Conservation (phyloP, 2,329 filamentous ascomycete genomes). For the Aureobasidium sp. region DNA sequence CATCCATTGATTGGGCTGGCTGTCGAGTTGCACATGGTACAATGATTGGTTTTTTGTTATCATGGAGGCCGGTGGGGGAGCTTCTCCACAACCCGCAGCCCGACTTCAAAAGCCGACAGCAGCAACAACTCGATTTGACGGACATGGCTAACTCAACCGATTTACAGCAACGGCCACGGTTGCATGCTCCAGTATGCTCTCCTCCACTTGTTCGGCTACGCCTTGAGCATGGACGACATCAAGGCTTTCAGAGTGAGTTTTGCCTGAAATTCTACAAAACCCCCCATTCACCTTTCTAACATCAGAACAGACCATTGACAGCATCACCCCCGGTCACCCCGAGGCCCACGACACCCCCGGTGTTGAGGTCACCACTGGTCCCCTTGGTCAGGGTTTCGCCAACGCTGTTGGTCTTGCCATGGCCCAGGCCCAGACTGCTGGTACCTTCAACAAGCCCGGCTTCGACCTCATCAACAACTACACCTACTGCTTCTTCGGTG, state of each 20-base stretch:
- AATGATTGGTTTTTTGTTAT: background rate
- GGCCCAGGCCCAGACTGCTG: slow-evolving; percentile 84
- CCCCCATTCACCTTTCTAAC: slow-evolving; percentile 1
- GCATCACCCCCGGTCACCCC: slow-evolving; percentile 90
- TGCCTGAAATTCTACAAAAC: slow-evolving; percentile 15
- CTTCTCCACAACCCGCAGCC: background rate
- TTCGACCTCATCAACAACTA: slow-evolving; percentile 91
- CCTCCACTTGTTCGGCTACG: slow-evolving; percentile 93
- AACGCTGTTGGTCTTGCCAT: slow-evolving; percentile 98
- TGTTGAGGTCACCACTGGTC: slow-evolving; percentile 95
- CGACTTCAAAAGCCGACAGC: background rate
- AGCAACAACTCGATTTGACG: background rate
- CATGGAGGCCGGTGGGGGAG: background rate
- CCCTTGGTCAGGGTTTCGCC: slow-evolving; percentile 92
- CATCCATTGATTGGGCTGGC: slow-evolving; percentile 2
- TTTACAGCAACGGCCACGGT: slow-evolving; percentile 81
- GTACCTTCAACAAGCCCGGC: slow-evolving; percentile 91
- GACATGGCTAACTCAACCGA: slow-evolving; percentile 1
- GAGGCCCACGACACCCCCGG: slow-evolving; percentile 95
- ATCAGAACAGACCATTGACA: slow-evolving; percentile 50
- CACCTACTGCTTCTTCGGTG: slow-evolving; percentile 94
- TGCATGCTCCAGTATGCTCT: slow-evolving; percentile 99
- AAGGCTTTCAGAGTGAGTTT: slow-evolving; percentile 89
- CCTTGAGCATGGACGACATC: slow-evolving; percentile 76
- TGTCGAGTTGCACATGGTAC: background rate